These are phyloP conservation scores for Trichoderma reesei DNA, from an alignment of 495 filamentous ascomycete species.

Conservation along the genomic window DNA sequence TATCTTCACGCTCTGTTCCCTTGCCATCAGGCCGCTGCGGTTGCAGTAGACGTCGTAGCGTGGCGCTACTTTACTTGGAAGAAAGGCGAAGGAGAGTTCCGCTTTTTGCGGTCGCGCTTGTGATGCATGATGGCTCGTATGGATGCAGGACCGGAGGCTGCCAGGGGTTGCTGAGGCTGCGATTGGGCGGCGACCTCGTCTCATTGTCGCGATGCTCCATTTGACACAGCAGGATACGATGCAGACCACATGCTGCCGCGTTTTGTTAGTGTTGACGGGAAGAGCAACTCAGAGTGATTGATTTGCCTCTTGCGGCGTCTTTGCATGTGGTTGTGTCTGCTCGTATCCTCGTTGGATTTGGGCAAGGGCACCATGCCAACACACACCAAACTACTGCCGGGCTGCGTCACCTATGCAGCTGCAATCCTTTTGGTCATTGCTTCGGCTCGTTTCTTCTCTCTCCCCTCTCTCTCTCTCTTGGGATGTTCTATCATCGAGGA, in stretches of 20 bases:
- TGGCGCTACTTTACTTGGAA: background rate
- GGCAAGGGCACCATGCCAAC: background rate
- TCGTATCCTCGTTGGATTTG: constrained; percentile 6
- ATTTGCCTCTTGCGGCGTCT: background rate
- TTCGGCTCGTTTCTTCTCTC: background rate
- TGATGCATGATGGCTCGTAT: constrained; percentile 4
- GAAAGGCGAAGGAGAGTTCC: background rate
- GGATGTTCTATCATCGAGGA: too few relatives aligned
- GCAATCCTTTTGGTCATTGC: background rate
- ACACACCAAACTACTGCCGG: constrained; percentile 4
- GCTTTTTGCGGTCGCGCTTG: constrained; percentile 3
- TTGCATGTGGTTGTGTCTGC: background rate
- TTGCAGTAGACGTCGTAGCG: background rate
- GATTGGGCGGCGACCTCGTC: background rate
- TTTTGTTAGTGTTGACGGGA: too few relatives aligned
- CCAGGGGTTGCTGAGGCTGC: background rate
- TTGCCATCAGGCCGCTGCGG: background rate
- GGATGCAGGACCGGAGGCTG: background rate
- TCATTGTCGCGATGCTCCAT: background rate
- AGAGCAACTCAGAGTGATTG: too few relatives aligned
- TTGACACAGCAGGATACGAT: background rate
- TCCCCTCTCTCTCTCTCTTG: background rate
- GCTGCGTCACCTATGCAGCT: background rate
- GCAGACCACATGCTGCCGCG: too few relatives aligned
- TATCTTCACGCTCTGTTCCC: background rate